Evolutionary conservation across 192 early-diverging fungal species (phyloP), one percentile per base, ranked within the genome.

Genomic region (Helicostylum pulchrum): DNA sequence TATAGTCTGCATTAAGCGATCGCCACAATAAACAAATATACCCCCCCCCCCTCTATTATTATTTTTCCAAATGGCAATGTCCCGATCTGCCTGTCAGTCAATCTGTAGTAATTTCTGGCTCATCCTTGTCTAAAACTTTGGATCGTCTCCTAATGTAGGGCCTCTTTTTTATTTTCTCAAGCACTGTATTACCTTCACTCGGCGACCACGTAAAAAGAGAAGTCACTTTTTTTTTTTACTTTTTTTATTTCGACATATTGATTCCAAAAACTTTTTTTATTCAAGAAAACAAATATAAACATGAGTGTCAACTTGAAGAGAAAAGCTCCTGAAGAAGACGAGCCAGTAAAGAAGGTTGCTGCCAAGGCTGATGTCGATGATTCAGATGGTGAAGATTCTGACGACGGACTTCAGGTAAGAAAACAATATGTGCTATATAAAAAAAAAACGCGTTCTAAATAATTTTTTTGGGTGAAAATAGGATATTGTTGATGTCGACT

Each of bases 401-500:
- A 70, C 45, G 68, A 57, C 53, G 47, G 61, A 30, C 39, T 63
- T 17, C 51, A 62, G 45, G 68, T 69, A 62, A 51, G 20, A 8
- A 15, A 53, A 31, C 19, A 57, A 53, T 31, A 52, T 44, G 6
- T 23, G 12, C 15, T 4, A 31, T 23, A 17, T 31, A 52, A 10
- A 7, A 7, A 5, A 19, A 26, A 26, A 30, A 26, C 14, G 12
- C n/a, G 36, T n/a, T 39, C 30, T 23, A 54, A 11, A 1, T 14
- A 10, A 7, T n/a, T 19, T 66, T 66, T 11, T 66, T 50, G 6
- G 0, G 4, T 36, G n/a, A 34, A 17, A 36, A 42, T 53, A 83
- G 81, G 80, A 83, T 50, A 77, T 84, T 21, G 83, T 97, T 42
- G 84, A 97, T 71, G 90, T 97, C 4, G 94, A 97, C 65, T 96